Evolutionary conservation across 345 rosid species (phyloP), one percentile per base, ranked within the genome.

Genomic region (Tarenaya hassleriana): DNA sequence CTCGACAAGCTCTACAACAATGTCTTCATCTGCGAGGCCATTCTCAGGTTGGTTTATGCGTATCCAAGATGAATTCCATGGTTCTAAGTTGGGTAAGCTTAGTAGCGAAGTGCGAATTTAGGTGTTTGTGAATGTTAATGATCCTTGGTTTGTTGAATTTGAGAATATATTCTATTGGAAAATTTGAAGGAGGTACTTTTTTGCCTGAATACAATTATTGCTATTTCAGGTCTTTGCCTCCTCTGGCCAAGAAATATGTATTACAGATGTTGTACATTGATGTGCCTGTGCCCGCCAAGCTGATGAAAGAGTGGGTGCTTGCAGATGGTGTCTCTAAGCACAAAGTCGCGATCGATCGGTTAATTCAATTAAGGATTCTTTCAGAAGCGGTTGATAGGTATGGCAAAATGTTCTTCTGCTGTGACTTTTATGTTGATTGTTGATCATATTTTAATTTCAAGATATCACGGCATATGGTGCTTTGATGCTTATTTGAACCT

Each of bases 191-290:
- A 9, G 3, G 40, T 2, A 24, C 29, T 24, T 16, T 42, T 6
- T 42, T 16, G n/a, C 17, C 8, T 7, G 16, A 40, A 14, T n/a
- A n/a, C 17, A 42, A 42, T 15, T 16, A 24, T 14, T 19, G 33
- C 8, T 1, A 27, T 46, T 9, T 52, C 60, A 91, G 96, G 86
- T 92, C 98, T 12, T 14, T 88, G 61, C 94, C 94, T 1, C 98
- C 95, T 8, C 66, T 92, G 7, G 96, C 88, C 4, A 92, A 92
- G 95, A 88, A 79, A 63, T 85, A 92, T 63, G 94, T 83, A 52
- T 42, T 85, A 14, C 79, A 72, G 62, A 70, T 85, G 77, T 40
- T 88, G 57, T 92, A 68, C 76, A 59, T 74, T 29, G 74, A 81
- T 41, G 76, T 67, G 52, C 54, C 86, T 0, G 68, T 85, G 4